Conservation (phyloP, 129 eudicot genomes). For the Pseudognaphalium luteoalbum region DNA sequence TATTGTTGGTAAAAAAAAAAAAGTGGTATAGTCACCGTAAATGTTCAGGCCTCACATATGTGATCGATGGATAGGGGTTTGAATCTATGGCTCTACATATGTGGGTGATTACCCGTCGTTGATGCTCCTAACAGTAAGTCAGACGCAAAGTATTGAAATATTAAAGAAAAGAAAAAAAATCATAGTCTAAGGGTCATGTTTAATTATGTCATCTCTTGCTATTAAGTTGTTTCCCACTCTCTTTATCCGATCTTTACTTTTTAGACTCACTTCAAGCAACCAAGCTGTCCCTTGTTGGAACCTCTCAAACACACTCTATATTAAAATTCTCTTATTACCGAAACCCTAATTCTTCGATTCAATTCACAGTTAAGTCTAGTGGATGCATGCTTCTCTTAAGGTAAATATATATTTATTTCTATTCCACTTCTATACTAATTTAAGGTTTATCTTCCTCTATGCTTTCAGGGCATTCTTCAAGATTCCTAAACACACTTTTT, state of each 20-base stretch:
- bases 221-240: conserved; percentile 53
- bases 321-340: background rate
- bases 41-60: no score
- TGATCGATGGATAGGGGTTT: no score
- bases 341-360: conserved; percentile 37
- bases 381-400: conserved; percentile 12
- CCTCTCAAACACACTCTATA: conserved; percentile 44
- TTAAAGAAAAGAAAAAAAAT: conserved; percentile 22
- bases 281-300: conserved; percentile 88
- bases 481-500: background rate
- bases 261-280: conserved; percentile 76
- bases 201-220: conserved; percentile 41
- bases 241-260: conserved; percentile 33
- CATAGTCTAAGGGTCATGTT: conserved; percentile 33
- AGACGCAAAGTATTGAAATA: background rate
- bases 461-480: background rate
- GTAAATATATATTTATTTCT: no score
- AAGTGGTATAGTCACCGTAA: no score
- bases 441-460: conserved; percentile 23
- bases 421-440: conserved; percentile 19
- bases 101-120: no score
- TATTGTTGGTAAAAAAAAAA: no score
- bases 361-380: background rate
- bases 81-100: no score
- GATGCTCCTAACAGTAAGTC: no score